phyloP scores from a whole-genome alignment of 192 early-diverging fungal species.

The Thamnidium elegans region DNA sequence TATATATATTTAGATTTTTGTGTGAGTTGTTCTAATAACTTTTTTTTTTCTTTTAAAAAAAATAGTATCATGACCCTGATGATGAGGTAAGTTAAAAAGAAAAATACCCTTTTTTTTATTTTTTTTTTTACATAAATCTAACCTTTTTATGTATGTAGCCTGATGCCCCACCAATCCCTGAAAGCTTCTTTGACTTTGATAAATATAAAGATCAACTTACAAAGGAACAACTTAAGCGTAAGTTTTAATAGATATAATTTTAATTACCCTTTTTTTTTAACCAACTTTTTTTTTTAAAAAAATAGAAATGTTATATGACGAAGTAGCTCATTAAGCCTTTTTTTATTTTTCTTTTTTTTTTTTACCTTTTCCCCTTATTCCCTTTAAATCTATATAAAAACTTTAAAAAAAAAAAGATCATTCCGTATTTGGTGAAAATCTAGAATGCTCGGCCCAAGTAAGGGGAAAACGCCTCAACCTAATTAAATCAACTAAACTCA shows the following conservation, averaged over 20 bases:
- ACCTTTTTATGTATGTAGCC: slow-evolving; percentile 43
- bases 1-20: neutral
- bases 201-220: slow-evolving; percentile 79
- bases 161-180: slow-evolving; percentile 65
- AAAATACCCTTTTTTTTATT: too few relatives aligned
- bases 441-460: too few relatives aligned
- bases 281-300: neutral
- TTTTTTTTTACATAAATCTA: neutral
- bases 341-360: neutral
- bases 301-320: slow-evolving; percentile 18
- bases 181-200: slow-evolving; percentile 84
- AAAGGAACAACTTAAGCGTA: slow-evolving; percentile 77
- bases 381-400: slow-evolving; percentile 1
- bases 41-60: slow-evolving; percentile 1
- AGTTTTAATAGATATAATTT: neutral
- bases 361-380: neutral
- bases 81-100: slow-evolving; percentile 43
- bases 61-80: slow-evolving; percentile 61
- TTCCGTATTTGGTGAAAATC: too few relatives aligned
- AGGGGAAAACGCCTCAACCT: too few relatives aligned
- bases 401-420: neutral
- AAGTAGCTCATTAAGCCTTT: slow-evolving; percentile 7
- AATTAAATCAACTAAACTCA: too few relatives aligned
- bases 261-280: neutral
- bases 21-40: neutral